Evolutionary conservation across 352 stramenopile genomes (phyloP).

Genomic region (Blastocystis sp.): DNA sequence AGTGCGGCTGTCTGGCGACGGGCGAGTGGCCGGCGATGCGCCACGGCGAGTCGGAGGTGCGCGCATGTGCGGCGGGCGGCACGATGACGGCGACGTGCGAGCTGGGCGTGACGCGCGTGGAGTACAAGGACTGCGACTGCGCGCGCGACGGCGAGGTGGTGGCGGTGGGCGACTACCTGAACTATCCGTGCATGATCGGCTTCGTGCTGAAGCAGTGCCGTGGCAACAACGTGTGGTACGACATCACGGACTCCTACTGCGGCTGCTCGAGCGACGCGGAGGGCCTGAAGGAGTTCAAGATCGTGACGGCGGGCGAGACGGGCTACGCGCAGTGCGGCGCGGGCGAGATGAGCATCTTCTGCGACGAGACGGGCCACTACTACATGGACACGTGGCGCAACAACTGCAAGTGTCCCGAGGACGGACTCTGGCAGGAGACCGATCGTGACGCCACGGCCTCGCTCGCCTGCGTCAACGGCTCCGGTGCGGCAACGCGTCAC

Average conservation of each 20-base stretch:
- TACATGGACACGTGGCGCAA: background rate
- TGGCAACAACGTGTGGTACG: constrained; percentile 17
- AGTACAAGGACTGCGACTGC: constrained; percentile 21
- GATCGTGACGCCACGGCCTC: background rate
- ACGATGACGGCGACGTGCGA: background rate
- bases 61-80: background rate
- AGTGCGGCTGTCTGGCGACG: background rate
- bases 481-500: background rate
- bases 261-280: background rate
- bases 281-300: background rate
- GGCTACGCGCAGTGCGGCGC: constrained; percentile 3
- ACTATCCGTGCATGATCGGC: constrained; percentile 18
- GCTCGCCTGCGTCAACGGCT: background rate
- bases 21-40: constrained; percentile 13
- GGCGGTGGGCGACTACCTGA: constrained; percentile 39
- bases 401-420: constrained; percentile 38
- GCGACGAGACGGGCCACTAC: constrained; percentile 34
- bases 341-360: constrained; percentile 1
- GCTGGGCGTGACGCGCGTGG: constrained; percentile 11
- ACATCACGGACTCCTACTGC: constrained; percentile 26
- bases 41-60: background rate
- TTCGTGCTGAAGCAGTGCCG: constrained; percentile 49
- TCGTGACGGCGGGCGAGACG: background rate
- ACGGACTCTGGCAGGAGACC: background rate
- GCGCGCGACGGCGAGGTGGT: background rate